These are phyloP conservation scores for Fusarium scirpi DNA, from an alignment of 2,329 filamentous ascomycete genomes.

Conservation along the genomic window DNA sequence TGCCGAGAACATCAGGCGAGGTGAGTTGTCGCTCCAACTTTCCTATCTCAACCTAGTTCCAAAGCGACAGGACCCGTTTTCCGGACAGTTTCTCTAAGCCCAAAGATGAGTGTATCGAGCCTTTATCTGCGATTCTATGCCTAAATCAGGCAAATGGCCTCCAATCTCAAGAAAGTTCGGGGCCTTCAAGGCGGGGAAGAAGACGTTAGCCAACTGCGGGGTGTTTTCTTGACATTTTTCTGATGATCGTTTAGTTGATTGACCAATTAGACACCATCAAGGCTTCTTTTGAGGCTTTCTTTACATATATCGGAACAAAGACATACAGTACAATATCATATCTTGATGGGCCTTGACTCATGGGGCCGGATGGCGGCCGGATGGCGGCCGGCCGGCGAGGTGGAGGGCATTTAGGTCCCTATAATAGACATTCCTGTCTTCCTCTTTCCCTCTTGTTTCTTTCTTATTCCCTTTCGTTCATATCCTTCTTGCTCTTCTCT, in stretches of 20 bases:
- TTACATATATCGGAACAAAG: neutral
- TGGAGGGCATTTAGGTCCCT: slow-evolving; percentile 18
- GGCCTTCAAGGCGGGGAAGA: slow-evolving; percentile 16
- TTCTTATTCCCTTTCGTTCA: neutral
- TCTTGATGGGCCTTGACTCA: slow-evolving; percentile 31
- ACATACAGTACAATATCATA: neutral
- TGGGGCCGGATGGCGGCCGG: slow-evolving; percentile 34
- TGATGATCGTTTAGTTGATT: neutral
- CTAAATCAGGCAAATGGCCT: slow-evolving; percentile 28
- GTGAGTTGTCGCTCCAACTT: slow-evolving; percentile 35
- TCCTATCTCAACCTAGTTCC: slow-evolving; percentile 40
- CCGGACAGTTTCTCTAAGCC: slow-evolving; percentile 7
- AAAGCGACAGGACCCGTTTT: slow-evolving; percentile 18
- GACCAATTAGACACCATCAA: slow-evolving; percentile 17
- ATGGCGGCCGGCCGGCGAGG: slow-evolving; percentile 15
- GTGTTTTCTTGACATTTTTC: slow-evolving; percentile 5
- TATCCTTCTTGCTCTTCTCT: neutral
- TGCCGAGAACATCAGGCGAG: neutral
- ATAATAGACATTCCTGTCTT: slow-evolving; percentile 31
- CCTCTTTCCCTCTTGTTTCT: neutral
- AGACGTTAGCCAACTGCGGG: slow-evolving; percentile 19
- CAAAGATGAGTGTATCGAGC: slow-evolving; percentile 3
- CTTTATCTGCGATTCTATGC: slow-evolving; percentile 25
- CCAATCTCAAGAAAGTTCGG: slow-evolving; percentile 8
- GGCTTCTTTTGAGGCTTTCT: slow-evolving; percentile 6